Evolutionary conservation across 345 rosid species (phyloP).

Genomic region (Lepidium aucheri): DNA sequence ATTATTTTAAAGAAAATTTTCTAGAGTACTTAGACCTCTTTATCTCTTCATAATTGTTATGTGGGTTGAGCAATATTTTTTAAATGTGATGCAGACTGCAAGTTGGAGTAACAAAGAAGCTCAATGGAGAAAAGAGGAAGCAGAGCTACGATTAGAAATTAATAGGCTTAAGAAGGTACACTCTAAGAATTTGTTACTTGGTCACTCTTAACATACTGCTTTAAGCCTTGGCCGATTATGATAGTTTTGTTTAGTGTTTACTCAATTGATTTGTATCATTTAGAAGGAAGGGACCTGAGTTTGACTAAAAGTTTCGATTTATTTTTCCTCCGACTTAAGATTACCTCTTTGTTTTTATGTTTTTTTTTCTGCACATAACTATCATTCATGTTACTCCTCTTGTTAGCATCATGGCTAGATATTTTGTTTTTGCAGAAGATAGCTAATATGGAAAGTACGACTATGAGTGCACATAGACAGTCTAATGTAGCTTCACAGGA

Average conservation of each 20-base stretch:
- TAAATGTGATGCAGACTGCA: slow-evolving; percentile 29
- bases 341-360: neutral
- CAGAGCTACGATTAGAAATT: slow-evolving; percentile 37
- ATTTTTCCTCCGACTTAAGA: neutral
- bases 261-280: neutral
- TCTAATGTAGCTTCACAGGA: slow-evolving; percentile 1
- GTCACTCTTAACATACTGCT: neutral
- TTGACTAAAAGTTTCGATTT: neutral
- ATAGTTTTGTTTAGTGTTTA: neutral
- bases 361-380: neutral
- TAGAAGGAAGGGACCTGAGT: neutral
- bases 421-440: slow-evolving; percentile 19
- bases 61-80: neutral
- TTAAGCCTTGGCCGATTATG: neutral
- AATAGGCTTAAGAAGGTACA: slow-evolving; percentile 42
- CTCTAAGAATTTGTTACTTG: neutral
- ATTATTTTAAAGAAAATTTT: neutral
- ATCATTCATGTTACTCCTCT: neutral
- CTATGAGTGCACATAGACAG: neutral
- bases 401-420: neutral
- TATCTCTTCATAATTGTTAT: neutral
- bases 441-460: slow-evolving; percentile 3
- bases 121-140: slow-evolving; percentile 48
- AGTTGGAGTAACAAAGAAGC: slow-evolving; percentile 39
- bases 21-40: neutral